These are phyloP conservation scores for Alnus rubra DNA, from an alignment of 306 rosid species.

Conservation along the genomic window DNA sequence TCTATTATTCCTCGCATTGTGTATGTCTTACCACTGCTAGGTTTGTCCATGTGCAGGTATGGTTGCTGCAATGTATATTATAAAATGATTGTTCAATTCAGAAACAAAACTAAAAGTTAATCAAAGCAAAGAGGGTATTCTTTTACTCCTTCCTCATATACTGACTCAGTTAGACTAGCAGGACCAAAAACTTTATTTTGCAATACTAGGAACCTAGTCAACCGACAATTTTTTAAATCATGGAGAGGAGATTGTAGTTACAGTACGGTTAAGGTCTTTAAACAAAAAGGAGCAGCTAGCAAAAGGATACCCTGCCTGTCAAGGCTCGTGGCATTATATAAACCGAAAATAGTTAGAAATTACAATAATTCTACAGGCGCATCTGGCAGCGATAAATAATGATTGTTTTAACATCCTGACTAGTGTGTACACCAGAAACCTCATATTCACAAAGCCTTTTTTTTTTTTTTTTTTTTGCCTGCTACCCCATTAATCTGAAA, in stretches of 20 bases:
- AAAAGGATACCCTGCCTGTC: slow-evolving; percentile 60
- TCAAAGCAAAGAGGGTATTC: slow-evolving; percentile 83
- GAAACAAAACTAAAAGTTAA: slow-evolving; percentile 9
- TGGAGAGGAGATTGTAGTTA: slow-evolving; percentile 90
- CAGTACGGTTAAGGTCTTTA: slow-evolving; percentile 87
- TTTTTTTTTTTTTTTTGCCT: too few species aligned
- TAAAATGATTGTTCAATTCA: slow-evolving; percentile 10
- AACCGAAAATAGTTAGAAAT: slow-evolving; percentile 63
- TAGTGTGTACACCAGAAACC: too few species aligned
- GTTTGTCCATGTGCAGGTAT: slow-evolving; percentile 93
- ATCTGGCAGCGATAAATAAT: too few species aligned
- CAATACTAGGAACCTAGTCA: slow-evolving; percentile 24
- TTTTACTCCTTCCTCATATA: slow-evolving; percentile 94
- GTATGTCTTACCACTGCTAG: slow-evolving; percentile 96
- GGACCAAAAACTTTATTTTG: slow-evolving; percentile 95
- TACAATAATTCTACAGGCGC: slow-evolving; percentile 23
- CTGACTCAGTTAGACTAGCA: slow-evolving; percentile 61
- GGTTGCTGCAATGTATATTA: slow-evolving; percentile 72
- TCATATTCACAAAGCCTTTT: too few species aligned
- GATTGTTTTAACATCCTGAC: too few species aligned
- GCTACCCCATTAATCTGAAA: too few species aligned
- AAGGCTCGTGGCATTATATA: too few species aligned
- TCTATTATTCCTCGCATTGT: slow-evolving; percentile 50
- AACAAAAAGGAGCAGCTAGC: slow-evolving; percentile 85
- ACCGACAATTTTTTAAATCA: not conserved